A percentile compares a stretch with the other conserved stretches of the same genome.
These are phyloP conservation scores for Penicillium pancosmium DNA, from an alignment of 495 filamentous ascomycete genomes.

Conservation along the genomic window DNA sequence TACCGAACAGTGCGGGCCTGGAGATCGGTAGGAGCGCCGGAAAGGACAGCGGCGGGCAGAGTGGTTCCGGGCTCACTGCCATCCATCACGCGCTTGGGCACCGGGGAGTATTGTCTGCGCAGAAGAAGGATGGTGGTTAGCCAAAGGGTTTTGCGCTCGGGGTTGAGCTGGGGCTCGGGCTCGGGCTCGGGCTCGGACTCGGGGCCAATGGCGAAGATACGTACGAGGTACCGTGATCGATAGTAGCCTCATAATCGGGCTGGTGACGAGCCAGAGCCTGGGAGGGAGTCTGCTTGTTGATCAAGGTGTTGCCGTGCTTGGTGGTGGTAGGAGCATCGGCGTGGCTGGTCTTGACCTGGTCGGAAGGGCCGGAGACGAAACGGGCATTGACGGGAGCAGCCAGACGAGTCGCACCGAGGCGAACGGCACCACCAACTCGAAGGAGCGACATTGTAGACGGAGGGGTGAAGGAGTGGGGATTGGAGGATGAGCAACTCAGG, in stretches of 20 bases:
- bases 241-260: slow-evolving; percentile 76
- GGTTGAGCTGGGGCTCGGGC: background rate
- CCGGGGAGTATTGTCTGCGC: slow-evolving; percentile 79
- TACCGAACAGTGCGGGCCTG: slow-evolving; percentile 94
- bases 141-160: slow-evolving; percentile 8
- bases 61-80: slow-evolving; percentile 80
- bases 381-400: slow-evolving; percentile 39
- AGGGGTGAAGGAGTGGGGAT: slow-evolving; percentile 20
- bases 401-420: slow-evolving; percentile 40
- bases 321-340: slow-evolving; percentile 43
- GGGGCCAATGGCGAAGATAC: slow-evolving; percentile 21
- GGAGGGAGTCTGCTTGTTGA: slow-evolving; percentile 53
- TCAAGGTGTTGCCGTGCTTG: slow-evolving; percentile 47
- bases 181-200: background rate
- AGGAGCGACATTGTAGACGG: slow-evolving; percentile 47
- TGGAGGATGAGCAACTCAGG: slow-evolving; percentile 23
- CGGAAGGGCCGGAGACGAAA: slow-evolving; percentile 34
- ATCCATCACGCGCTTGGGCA: slow-evolving; percentile 85
- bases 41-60: slow-evolving; percentile 81
- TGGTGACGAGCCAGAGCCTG: slow-evolving; percentile 63
- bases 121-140: slow-evolving; percentile 26
- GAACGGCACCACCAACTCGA: slow-evolving; percentile 43
- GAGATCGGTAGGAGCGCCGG: slow-evolving; percentile 89
- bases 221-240: slow-evolving; percentile 84
- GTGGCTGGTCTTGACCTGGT: slow-evolving; percentile 42